Evolutionary conservation across 352 stramenopile species (phyloP).

Genomic region (Peronospora belbahrii): DNA sequence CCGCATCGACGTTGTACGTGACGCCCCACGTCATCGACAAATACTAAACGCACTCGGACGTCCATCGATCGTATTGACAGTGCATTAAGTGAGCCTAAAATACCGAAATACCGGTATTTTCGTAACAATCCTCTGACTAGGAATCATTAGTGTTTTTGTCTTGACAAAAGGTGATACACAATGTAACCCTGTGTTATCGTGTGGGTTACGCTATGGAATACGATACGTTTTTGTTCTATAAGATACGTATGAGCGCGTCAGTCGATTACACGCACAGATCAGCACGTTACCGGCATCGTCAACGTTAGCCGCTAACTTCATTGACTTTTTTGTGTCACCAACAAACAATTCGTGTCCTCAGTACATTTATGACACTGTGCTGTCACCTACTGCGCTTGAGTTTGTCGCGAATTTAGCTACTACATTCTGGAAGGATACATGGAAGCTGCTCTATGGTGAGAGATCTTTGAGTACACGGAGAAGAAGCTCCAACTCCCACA

Average conservation of each 20-base stretch:
- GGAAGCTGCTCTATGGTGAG: slow-evolving; percentile 93
- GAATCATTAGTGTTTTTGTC: too few relatives aligned
- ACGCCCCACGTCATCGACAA: slow-evolving; percentile 40
- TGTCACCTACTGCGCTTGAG: slow-evolving; percentile 75
- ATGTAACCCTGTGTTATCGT: neutral
- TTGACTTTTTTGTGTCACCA: slow-evolving; percentile 24
- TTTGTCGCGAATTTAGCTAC: slow-evolving; percentile 82
- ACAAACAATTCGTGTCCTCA: slow-evolving; percentile 13
- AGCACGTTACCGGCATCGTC: slow-evolving; percentile 1
- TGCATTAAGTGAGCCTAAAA: neutral
- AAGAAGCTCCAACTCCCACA: slow-evolving; percentile 74
- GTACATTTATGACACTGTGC: slow-evolving; percentile 54
- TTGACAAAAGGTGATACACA: too few relatives aligned
- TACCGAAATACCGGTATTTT: neutral
- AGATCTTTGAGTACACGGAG: slow-evolving; percentile 91
- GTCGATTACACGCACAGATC: slow-evolving; percentile 31
- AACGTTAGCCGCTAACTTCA: neutral
- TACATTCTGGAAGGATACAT: slow-evolving; percentile 88
- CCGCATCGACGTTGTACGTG: slow-evolving; percentile 39
- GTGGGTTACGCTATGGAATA: too few relatives aligned
- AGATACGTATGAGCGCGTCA: slow-evolving; percentile 40
- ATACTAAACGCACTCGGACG: slow-evolving; percentile 36
- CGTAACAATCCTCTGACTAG: neutral
- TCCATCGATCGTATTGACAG: slow-evolving; percentile 1
- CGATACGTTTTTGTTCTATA: slow-evolving; percentile 19